These are phyloP conservation scores for Phytophthora megakarya DNA, from an alignment of 352 stramenopile genomes.

Conservation along the genomic window DNA sequence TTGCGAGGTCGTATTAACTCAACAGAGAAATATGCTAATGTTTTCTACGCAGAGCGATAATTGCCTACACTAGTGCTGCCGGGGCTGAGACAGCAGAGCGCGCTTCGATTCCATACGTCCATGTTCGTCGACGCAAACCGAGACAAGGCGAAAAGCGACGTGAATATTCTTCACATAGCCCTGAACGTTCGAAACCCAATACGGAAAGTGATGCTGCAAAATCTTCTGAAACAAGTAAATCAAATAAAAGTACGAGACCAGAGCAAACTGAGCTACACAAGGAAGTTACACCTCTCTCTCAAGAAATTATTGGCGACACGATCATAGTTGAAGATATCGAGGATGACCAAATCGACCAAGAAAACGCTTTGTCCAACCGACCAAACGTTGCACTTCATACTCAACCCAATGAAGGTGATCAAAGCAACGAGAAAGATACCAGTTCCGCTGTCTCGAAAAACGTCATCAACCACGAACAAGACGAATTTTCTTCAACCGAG, in stretches of 20 bases:
- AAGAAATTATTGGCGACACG: constrained; percentile 5
- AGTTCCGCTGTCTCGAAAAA: not conserved
- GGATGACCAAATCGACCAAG: constrained; percentile 1
- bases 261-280: not conserved
- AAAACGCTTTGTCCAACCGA: not conserved
- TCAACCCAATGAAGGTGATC: not conserved
- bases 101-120: constrained; percentile 25
- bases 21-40: not conserved
- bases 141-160: constrained; percentile 32
- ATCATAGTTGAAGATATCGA: constrained; percentile 39
- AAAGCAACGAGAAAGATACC: not conserved
- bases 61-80: constrained; percentile 32
- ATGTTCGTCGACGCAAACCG: constrained; percentile 33
- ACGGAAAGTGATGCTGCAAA: not conserved
- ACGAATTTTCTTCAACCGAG: not conserved
- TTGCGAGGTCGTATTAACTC: not conserved
- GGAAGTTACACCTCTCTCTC: not conserved
- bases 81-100: constrained; percentile 27
- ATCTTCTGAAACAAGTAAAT: not conserved
- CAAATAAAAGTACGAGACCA: not conserved
- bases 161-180: constrained; percentile 10
- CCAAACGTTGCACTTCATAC: not conserved
- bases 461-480: not conserved
- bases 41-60: constrained; percentile 32
- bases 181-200: not conserved